A percentile compares a stretch with the other conserved stretches of the same genome.
These are phyloP conservation scores for Neonectria sp. DNA, from an alignment of 2,329 filamentous ascomycete genomes.

Conservation along the genomic window DNA sequence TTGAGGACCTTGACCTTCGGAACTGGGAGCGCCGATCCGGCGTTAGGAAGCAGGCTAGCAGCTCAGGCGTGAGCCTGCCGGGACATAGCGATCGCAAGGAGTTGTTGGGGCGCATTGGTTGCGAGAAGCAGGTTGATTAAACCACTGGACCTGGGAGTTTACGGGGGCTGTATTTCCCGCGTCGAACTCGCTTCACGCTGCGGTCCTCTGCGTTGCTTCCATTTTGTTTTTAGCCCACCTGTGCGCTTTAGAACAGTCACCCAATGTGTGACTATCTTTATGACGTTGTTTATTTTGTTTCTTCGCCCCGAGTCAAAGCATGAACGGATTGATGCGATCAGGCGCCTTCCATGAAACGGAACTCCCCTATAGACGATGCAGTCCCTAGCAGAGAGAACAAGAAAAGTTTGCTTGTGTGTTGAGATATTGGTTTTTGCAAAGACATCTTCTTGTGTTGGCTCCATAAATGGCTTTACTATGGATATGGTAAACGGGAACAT, in stretches of 20 bases:
- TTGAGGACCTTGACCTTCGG: slow-evolving; percentile 78
- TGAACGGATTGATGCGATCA: slow-evolving; percentile 25
- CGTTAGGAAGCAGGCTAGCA: slow-evolving; percentile 67
- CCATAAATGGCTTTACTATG: background rate
- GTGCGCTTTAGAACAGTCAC: slow-evolving; percentile 9
- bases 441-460: slow-evolving; percentile 11
- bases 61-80: slow-evolving; percentile 76
- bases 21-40: slow-evolving; percentile 72
- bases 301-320: slow-evolving; percentile 14
- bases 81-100: slow-evolving; percentile 85
- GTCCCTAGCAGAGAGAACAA: slow-evolving; percentile 38
- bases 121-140: slow-evolving; percentile 79
- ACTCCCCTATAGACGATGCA: slow-evolving; percentile 44
- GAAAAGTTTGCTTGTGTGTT: slow-evolving; percentile 40
- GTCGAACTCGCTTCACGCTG: slow-evolving; percentile 25
- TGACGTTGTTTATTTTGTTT: slow-evolving; percentile 12
- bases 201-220: slow-evolving; percentile 29
- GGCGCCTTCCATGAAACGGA: slow-evolving; percentile 34
- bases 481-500: slow-evolving; percentile 10
- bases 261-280: slow-evolving; percentile 6
- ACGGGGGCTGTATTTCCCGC: slow-evolving; percentile 32
- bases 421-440: slow-evolving; percentile 1
- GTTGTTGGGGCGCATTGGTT: slow-evolving; percentile 85
- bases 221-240: slow-evolving; percentile 24
- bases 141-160: slow-evolving; percentile 38